Base-by-base conservation (phyloP, 108 stramenopile genomes). In the Licmophora abbreviata region DNA sequence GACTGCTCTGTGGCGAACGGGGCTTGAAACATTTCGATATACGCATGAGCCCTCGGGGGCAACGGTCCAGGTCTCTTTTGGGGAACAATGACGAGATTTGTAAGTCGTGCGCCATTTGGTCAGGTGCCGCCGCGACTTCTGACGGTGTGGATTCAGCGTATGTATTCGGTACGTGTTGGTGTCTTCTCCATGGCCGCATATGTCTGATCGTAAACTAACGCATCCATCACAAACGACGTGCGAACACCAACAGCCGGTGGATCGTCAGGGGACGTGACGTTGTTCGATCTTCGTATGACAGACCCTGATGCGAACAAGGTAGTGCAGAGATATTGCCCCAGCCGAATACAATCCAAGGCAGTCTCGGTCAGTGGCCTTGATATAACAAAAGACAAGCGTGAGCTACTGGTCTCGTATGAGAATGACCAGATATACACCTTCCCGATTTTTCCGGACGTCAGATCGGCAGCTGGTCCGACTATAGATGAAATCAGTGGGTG, bases 381-480 rank as follows among this genome's bases (percentile, higher is more conserved):
- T 44, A 18, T 89, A 23, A 85, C 83, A 3, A 70, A 56, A 21
- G 74, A 90, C 44, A 57, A 62, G 36, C 45, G 68, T 23, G 84
- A 85, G 33, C 54, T 90, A 10, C 51, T 90, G 53, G 79, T 85
- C 10, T 78, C 77, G 8, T 90, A 85, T 44, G 84, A 90, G 48
- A 76, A 59, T 45, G 88, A 90, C 73, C 88, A 90, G 57, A 69
- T 83, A 15, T 89, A 90, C 48, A 74, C 84, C 4, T 90, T 90
- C 44, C 87, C 87, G 10, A 41, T 82, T 12, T 80, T 83, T 52
- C 77, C 77, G 1, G 25, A 59, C 35, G 43, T 54, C 10, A 42
- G 38, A 34, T 56, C 48, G 33, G 44, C 66, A 29, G 52, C 66
- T 2, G 68, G 82, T 33, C 71, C 75, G 28, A 52, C 76, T 0